These are phyloP conservation scores for Entomortierella parvispora DNA, from an alignment of 192 early-diverging fungal genomes.

Conservation along the genomic window DNA sequence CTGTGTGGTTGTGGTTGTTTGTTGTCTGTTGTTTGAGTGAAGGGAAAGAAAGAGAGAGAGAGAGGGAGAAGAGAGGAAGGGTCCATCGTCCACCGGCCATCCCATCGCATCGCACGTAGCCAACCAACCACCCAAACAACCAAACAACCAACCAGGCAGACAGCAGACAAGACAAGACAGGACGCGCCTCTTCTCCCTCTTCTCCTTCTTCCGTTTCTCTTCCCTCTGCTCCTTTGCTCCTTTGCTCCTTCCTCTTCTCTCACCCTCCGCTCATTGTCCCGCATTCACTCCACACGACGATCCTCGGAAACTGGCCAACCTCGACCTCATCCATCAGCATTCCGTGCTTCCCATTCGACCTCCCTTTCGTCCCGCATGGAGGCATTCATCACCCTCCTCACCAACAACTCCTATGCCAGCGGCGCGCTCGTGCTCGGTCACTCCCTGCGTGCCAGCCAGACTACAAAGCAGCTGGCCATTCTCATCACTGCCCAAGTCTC, in stretches of 20 bases:
- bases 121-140: too few species aligned
- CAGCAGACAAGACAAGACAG: too few species aligned
- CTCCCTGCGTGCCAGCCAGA: slow-evolving; percentile 74
- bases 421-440: slow-evolving; percentile 85
- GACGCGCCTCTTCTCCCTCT: slow-evolving; percentile 9
- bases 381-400: slow-evolving; percentile 89
- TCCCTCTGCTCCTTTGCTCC: background rate
- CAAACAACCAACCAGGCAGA: too few species aligned
- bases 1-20: too few species aligned
- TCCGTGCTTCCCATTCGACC: background rate
- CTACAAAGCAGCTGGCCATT: slow-evolving; percentile 71
- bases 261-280: background rate
- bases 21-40: too few species aligned
- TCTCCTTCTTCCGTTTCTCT: slow-evolving; percentile 1
- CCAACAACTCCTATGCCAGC: slow-evolving; percentile 84
- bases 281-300: background rate
- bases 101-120: too few species aligned
- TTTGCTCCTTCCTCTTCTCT: background rate
- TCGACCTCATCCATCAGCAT: too few species aligned
- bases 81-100: too few species aligned
- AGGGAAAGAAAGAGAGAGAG: too few species aligned
- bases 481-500: slow-evolving; percentile 76
- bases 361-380: slow-evolving; percentile 22
- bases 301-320: background rate
- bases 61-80: too few species aligned